A percentile compares a stretch with the other conserved stretches of the same genome.
Conservation (phyloP, 2,329 filamentous ascomycete genomes). For the Lasiodiplodia hormozganensis region DNA sequence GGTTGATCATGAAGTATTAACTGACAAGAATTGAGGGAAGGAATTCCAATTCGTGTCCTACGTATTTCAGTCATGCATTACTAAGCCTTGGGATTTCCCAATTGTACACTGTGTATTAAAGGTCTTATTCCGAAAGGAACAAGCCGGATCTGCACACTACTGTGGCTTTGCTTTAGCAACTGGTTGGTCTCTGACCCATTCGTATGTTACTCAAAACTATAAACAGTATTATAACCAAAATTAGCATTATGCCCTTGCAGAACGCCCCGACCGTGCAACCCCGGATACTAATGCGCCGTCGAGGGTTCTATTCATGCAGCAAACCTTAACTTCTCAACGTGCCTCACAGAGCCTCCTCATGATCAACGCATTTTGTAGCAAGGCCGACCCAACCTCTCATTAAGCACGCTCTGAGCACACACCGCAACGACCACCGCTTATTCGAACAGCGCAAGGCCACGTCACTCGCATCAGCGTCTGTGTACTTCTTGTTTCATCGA, state of each 20-base stretch:
- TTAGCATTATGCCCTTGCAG: background rate
- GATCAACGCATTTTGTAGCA: slow-evolving; percentile 1
- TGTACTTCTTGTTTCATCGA: background rate
- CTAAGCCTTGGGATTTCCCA: too few species aligned
- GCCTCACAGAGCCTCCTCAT: background rate
- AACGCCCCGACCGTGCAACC: background rate
- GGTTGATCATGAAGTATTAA: too few species aligned
- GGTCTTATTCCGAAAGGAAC: background rate
- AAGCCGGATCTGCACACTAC: background rate
- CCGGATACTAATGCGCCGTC: background rate
- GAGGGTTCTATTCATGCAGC: too few species aligned
- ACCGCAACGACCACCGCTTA: background rate
- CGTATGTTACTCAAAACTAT: background rate
- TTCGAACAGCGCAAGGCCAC: background rate
- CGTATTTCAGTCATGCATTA: too few species aligned
- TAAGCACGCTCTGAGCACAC: background rate
- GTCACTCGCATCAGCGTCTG: background rate
- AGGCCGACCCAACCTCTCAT: slow-evolving; percentile 1
- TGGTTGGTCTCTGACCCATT: background rate
- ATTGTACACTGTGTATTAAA: background rate
- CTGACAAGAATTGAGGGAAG: too few species aligned
- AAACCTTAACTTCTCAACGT: background rate
- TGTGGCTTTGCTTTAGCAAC: background rate
- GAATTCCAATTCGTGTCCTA: too few species aligned
- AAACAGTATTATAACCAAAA: background rate